These are phyloP conservation scores for Cordyceps militaris DNA, from an alignment of 2,329 filamentous ascomycete genomes.

Conservation along the genomic window DNA sequence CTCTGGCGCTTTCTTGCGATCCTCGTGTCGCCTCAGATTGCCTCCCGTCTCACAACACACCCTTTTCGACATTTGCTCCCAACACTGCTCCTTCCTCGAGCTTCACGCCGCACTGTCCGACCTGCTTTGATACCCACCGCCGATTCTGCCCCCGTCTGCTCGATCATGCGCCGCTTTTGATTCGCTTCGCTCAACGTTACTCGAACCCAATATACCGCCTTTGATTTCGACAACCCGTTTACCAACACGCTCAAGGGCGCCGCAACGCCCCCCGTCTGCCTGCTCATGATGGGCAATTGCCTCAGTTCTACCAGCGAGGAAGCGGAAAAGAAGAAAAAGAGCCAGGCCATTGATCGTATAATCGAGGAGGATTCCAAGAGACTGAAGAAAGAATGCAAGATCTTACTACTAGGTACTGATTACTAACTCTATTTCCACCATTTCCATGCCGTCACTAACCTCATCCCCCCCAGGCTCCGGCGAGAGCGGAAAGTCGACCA, in stretches of 20 bases:
- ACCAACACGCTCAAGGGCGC: neutral
- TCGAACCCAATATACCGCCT: neutral
- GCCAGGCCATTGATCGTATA: conserved; percentile 88
- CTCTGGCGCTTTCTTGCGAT: neutral
- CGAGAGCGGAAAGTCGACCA: conserved; percentile 97
- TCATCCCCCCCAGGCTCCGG: conserved; percentile 66
- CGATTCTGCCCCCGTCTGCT: neutral
- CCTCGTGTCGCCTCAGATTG: conserved; percentile 1
- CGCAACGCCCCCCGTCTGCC: conserved; percentile 1
- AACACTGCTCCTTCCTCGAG: neutral
- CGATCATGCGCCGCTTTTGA: conserved; percentile 8
- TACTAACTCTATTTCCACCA: neutral
- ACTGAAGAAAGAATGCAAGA: conserved; percentile 97
- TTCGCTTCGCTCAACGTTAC: neutral
- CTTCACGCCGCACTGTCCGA: neutral
- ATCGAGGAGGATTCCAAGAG: conserved; percentile 92
- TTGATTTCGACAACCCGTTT: neutral
- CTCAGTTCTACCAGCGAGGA: conserved; percentile 85
- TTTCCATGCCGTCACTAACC: conserved; percentile 10
- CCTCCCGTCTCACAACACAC: conserved; percentile 4
- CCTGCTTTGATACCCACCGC: neutral
- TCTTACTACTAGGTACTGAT: conserved; percentile 74
- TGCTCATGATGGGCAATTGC: conserved; percentile 75
- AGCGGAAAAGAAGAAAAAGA: conserved; percentile 89
- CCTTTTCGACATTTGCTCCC: conserved; percentile 1